Conservation (phyloP, 176 grass and related monocot genomes). For the Oryza glumipatula region DNA sequence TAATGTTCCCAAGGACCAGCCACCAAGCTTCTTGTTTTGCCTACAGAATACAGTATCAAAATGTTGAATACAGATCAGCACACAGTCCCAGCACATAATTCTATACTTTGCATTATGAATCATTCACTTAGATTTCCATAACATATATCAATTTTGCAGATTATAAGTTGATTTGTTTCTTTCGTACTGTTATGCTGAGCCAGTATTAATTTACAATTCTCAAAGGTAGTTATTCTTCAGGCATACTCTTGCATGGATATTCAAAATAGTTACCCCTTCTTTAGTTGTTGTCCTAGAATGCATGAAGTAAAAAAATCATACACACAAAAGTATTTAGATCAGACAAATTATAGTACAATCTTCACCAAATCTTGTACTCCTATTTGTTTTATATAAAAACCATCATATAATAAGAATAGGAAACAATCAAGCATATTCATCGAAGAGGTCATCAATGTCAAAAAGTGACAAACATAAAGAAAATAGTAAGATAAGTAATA, state of each 20-base stretch:
- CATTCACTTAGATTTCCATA: constrained; percentile 10
- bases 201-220: not conserved
- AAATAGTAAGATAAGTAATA: not conserved
- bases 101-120: too few relatives aligned
- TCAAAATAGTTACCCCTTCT: not conserved
- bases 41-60: constrained; percentile 48
- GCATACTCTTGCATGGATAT: not conserved
- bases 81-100: too few relatives aligned
- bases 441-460: not conserved
- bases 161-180: constrained; percentile 18
- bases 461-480: not conserved
- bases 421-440: not conserved
- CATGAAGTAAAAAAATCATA: not conserved
- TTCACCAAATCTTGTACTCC: not conserved
- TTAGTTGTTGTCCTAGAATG: not conserved
- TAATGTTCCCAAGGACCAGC: constrained; percentile 80
- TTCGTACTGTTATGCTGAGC: constrained; percentile 7
- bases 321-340: not conserved
- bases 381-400: not conserved
- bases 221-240: constrained; percentile 15
- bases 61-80: not conserved
- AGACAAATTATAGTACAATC: not conserved
- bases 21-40: constrained; percentile 99
- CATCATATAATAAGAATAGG: not conserved
- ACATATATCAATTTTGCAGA: not conserved